phyloP scores from a whole-genome alignment of 2,329 filamentous ascomycete genomes.

The Hypoxylon rubiginosum region DNA sequence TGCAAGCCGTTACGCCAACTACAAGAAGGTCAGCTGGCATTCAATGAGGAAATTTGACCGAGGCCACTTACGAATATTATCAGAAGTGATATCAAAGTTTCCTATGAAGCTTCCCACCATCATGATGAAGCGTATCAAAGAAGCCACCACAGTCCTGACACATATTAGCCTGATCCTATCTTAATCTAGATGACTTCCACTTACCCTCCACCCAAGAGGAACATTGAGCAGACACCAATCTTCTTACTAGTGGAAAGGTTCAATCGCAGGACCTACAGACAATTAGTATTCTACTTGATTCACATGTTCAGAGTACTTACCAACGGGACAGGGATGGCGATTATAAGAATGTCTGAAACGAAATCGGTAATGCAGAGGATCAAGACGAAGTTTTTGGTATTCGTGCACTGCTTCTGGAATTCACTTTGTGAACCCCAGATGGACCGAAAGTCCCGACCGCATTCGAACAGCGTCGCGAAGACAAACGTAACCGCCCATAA shows the following conservation, averaged over 20 bases:
- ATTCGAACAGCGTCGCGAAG: slow-evolving; percentile 39
- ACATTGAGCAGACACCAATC: slow-evolving; percentile 26
- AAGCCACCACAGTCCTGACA: slow-evolving; percentile 20
- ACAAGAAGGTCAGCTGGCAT: background rate
- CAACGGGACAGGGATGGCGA: slow-evolving; percentile 39
- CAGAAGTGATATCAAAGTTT: slow-evolving; percentile 16
- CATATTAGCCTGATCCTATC: slow-evolving; percentile 7
- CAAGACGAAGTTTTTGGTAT: slow-evolving; percentile 19
- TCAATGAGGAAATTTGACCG: background rate
- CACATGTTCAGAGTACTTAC: slow-evolving; percentile 13
- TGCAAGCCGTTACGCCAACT: slow-evolving; percentile 30
- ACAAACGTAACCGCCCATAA: slow-evolving; percentile 33
- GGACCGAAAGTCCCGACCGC: slow-evolving; percentile 28
- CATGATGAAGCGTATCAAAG: slow-evolving; percentile 30
- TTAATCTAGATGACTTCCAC: background rate
- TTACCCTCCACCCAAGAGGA: slow-evolving; percentile 34
- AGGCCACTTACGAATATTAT: slow-evolving; percentile 31
- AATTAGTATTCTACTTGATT: background rate
- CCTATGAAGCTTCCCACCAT: slow-evolving; percentile 26
- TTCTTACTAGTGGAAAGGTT: slow-evolving; percentile 22
- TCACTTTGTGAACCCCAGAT: slow-evolving; percentile 34
- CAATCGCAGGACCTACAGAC: slow-evolving; percentile 22
- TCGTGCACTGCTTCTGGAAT: slow-evolving; percentile 19
- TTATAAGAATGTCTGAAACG: slow-evolving; percentile 35
- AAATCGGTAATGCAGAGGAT: slow-evolving; percentile 39